Evolutionary conservation across 139 green algal species (phyloP).

Genomic region (Pseudopediastrum boryanum): DNA sequence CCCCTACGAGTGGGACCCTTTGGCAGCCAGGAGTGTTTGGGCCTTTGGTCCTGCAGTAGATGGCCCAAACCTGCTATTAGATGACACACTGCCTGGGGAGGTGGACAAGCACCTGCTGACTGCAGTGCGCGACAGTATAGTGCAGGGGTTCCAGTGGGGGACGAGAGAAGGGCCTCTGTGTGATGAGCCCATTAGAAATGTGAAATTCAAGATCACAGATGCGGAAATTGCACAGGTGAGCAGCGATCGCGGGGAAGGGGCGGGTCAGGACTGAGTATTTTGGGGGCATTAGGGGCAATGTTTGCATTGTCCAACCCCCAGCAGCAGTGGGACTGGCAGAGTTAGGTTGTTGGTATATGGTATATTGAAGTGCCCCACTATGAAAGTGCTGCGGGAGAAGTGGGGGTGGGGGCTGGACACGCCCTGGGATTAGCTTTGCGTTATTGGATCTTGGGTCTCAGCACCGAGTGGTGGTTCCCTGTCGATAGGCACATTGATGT

Average conservation of each 20-base stretch:
- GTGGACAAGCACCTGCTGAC: conserved; percentile 91
- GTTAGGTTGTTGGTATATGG: conserved; percentile 50
- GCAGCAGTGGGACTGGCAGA: too few species aligned
- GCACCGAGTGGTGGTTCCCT: too few species aligned
- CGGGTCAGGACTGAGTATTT: too few species aligned
- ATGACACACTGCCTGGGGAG: conserved; percentile 93
- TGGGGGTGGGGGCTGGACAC: too few species aligned
- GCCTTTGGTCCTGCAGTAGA: conserved; percentile 92
- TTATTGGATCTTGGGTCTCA: too few species aligned
- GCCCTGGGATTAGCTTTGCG: too few species aligned
- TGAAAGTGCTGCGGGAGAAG: too few species aligned
- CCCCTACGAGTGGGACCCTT: conserved; percentile 96
- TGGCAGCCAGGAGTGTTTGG: conserved; percentile 92
- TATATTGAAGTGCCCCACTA: background rate
- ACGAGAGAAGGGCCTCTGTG: conserved; percentile 95
- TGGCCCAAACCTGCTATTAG: conserved; percentile 93
- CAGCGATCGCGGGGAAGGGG: too few species aligned
- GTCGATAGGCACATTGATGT: too few species aligned
- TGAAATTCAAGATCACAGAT: conserved; percentile 95
- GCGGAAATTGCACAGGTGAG: conserved; percentile 79
- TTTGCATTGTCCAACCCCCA: too few species aligned
- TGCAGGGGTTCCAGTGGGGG: conserved; percentile 98
- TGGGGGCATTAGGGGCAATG: too few species aligned
- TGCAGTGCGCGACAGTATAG: conserved; percentile 82
- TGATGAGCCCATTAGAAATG: conserved; percentile 97